Evolutionary conservation across 306 rosid genomes (phyloP).

Genomic region (Cucumis melo): DNA sequence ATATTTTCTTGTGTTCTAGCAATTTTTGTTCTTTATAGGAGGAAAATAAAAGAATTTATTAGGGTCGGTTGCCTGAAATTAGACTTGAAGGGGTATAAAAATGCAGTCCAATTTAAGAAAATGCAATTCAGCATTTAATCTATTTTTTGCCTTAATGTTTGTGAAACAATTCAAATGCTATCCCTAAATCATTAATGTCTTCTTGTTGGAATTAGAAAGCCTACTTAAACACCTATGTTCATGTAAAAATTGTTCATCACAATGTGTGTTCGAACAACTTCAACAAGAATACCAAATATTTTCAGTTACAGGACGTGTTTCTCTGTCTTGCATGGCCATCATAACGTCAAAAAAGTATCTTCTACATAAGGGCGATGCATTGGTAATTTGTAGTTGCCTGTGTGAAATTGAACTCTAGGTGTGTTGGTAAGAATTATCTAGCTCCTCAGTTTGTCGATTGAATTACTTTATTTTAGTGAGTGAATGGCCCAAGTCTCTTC

Average conservation of each 20-base stretch:
- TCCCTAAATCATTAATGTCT: no score
- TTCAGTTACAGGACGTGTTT: background rate
- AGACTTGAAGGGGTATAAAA: background rate
- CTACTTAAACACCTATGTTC: no score
- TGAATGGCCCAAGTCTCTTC: background rate
- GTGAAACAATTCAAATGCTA: background rate
- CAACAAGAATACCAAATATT: background rate
- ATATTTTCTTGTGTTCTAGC: background rate
- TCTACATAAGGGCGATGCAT: background rate
- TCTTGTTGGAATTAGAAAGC: no score
- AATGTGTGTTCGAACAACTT: background rate
- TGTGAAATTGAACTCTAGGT: background rate
- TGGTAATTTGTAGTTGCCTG: background rate
- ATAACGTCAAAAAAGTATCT: background rate
- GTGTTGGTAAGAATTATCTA: background rate
- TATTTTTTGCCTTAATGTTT: background rate
- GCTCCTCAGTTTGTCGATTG: background rate
- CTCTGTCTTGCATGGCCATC: background rate
- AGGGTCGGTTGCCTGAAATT: background rate
- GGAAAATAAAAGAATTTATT: background rate
- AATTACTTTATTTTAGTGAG: background rate
- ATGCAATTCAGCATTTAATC: background rate
- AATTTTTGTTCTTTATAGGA: background rate
- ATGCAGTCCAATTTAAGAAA: background rate
- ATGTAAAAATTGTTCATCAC: background rate